A percentile compares a stretch with the other conserved stretches of the same genome.
Evolutionary conservation across 352 stramenopile species (phyloP).

Genomic region (Phytophthora crassamura): DNA sequence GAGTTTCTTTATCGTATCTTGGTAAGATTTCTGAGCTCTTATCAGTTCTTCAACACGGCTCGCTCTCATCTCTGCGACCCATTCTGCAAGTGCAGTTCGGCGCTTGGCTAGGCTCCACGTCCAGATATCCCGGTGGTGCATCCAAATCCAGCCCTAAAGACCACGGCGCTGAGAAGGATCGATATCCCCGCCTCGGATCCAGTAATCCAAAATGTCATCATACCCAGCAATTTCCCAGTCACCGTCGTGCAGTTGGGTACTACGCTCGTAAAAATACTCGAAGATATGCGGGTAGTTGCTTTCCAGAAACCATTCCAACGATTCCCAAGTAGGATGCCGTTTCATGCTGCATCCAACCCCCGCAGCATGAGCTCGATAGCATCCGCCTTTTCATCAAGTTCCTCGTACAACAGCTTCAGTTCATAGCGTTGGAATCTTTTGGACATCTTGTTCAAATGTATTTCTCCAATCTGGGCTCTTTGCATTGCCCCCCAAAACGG

Average conservation of each 20-base stretch:
- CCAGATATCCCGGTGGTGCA: slow-evolving; percentile 40
- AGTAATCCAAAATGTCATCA: slow-evolving; percentile 48
- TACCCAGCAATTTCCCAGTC: slow-evolving; percentile 45
- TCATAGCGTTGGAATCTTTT: slow-evolving; percentile 34
- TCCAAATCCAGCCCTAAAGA: slow-evolving; percentile 12
- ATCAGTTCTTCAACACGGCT: slow-evolving; percentile 32
- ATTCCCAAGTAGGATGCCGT: slow-evolving; percentile 36
- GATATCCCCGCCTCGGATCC: slow-evolving; percentile 41
- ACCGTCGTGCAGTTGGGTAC: slow-evolving; percentile 30
- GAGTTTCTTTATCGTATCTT: slow-evolving; percentile 38
- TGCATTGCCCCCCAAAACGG: slow-evolving; percentile 78
- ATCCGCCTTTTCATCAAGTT: slow-evolving; percentile 42
- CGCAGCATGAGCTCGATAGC: slow-evolving; percentile 18
- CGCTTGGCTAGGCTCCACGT: slow-evolving; percentile 37
- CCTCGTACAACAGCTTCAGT: slow-evolving; percentile 39
- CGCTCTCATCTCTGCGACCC: slow-evolving; percentile 22
- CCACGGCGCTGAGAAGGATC: slow-evolving; percentile 8
- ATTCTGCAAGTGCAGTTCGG: slow-evolving; percentile 29
- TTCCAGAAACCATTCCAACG: slow-evolving; percentile 43
- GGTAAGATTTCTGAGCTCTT: slow-evolving; percentile 39
- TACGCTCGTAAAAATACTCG: slow-evolving; percentile 38
- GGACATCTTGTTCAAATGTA: slow-evolving; percentile 41
- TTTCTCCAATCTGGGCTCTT: slow-evolving; percentile 50
- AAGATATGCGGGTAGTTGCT: slow-evolving; percentile 34
- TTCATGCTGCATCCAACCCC: slow-evolving; percentile 19